Conservation (phyloP, 306 rosid genomes). For the Astragalus membranaceus region DNA sequence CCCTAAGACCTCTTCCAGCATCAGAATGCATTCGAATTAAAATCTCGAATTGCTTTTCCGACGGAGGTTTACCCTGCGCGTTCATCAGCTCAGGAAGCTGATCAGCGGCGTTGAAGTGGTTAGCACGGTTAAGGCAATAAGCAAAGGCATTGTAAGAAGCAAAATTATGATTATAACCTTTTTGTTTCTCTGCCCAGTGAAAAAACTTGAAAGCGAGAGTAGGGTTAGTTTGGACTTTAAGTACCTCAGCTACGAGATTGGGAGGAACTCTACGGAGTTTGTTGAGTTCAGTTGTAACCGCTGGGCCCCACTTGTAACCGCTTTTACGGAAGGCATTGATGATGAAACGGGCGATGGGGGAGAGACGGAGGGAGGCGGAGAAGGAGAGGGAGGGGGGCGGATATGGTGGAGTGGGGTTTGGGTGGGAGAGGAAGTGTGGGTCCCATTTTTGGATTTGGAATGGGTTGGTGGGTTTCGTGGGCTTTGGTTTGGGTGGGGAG, state of each 20-base stretch:
- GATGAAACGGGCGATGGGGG: slow-evolving; percentile 72
- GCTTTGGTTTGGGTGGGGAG: slow-evolving; percentile 18
- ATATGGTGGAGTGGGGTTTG: not conserved
- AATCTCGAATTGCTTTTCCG: slow-evolving; percentile 87
- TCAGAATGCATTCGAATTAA: slow-evolving; percentile 68
- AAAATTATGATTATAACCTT: slow-evolving; percentile 59
- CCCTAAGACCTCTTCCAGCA: slow-evolving; percentile 66
- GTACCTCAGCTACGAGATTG: slow-evolving; percentile 65
- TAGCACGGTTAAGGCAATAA: slow-evolving; percentile 56
- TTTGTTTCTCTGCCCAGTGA: slow-evolving; percentile 72
- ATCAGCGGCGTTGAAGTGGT: slow-evolving; percentile 53
- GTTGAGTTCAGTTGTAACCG: slow-evolving; percentile 50
- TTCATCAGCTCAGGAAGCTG: slow-evolving; percentile 74
- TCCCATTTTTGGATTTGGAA: slow-evolving; percentile 65
- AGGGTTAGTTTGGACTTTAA: slow-evolving; percentile 51
- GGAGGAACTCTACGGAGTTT: slow-evolving; percentile 79
- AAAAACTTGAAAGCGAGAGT: slow-evolving; percentile 60
- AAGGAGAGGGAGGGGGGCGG: slow-evolving; percentile 14
- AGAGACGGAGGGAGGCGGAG: slow-evolving; percentile 42
- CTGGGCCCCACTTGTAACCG: slow-evolving; percentile 47
- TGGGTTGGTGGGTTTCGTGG: slow-evolving; percentile 12
- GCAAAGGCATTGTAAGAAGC: slow-evolving; percentile 73
- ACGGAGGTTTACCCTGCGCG: slow-evolving; percentile 73
- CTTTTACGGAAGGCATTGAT: slow-evolving; percentile 58
- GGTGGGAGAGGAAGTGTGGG: slow-evolving; percentile 38